Base-by-base conservation (phyloP, 768 basidiomycete species). In the Hebeloma cylindrosporum region DNA sequence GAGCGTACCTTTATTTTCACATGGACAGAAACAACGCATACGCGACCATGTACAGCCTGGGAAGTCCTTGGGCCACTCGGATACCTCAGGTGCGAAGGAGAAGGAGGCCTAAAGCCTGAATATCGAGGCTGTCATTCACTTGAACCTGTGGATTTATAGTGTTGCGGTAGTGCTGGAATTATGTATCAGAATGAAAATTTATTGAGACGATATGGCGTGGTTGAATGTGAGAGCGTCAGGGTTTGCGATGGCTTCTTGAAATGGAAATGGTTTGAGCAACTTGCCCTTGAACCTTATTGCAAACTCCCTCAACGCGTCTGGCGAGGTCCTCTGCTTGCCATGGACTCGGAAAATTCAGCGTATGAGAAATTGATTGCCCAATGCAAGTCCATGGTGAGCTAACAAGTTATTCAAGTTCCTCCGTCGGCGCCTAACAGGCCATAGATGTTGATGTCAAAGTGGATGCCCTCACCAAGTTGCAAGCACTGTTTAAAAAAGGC, bases 1-100 rank as follows among this genome's bases (percentile, higher is more conserved):
- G n/a, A n/a, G n/a, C n/a, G n/a, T n/a, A n/a, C n/a, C n/a, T n/a
- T n/a, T n/a, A n/a, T n/a, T n/a, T n/a, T n/a, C n/a, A n/a, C n/a
- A n/a, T 37, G 13, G 35, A 27, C 64, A 95, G 87, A 97, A 97
- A 67, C 94, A 95, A 60, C 78, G 86, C 37, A 80, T 96, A 52
- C 78, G 94, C 27, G 89, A 96, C 66, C 62, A 75, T 20, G 66
- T 96, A 21, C 83, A 92, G 59, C 94, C 94, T 22, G 85, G 78
- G 32, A 80, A 79, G 59, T 83, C 82, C 8, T 67, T 97, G 6
- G 94, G 94, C 1, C 94, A 97, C 63, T 95, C 93, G 14, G 94
- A 96, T 65, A 79, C 74, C 35, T 52, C 35, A 29, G 52, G 38
- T 54, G 22, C 17, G 20, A 20, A 37, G n/a, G n/a, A n/a, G n/a